Conservation (phyloP, 2,329 filamentous ascomycete genomes). For the Penicillium hordei region DNA sequence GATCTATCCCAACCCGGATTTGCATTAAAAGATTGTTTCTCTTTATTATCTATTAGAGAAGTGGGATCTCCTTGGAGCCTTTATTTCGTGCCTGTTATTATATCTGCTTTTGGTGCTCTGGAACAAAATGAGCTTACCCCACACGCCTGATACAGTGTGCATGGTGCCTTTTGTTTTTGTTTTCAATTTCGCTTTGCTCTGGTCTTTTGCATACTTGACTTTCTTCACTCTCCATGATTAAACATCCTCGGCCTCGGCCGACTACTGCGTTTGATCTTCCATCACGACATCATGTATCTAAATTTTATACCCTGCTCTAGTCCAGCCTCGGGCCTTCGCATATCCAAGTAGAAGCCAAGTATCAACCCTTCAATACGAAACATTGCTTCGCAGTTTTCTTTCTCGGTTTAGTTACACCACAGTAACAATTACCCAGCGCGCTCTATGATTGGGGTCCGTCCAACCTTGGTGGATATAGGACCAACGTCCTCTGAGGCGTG, state of each 20-base stretch:
- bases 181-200: too few relatives aligned
- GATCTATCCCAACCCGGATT: not conserved
- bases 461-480: not conserved
- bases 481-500: not conserved
- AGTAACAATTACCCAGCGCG: not conserved
- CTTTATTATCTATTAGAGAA: not conserved
- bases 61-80: not conserved
- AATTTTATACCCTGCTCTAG: conserved; percentile 19
- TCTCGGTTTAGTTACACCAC: not conserved
- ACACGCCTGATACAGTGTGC: not conserved
- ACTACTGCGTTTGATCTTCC: conserved; percentile 11
- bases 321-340: conserved; percentile 6
- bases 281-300: conserved; percentile 27
- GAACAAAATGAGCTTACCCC: conserved; percentile 12
- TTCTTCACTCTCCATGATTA: not conserved
- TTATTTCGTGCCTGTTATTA: not conserved
- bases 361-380: not conserved
- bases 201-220: not conserved
- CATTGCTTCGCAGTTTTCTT: not conserved
- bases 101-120: conserved; percentile 11
- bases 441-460: not conserved
- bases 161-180: not conserved
- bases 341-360: not conserved
- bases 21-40: conserved; percentile 14
- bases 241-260: not conserved